phyloP scores from a whole-genome alignment of 768 basidiomycete genomes.

The Phylloporus sp. region DNA sequence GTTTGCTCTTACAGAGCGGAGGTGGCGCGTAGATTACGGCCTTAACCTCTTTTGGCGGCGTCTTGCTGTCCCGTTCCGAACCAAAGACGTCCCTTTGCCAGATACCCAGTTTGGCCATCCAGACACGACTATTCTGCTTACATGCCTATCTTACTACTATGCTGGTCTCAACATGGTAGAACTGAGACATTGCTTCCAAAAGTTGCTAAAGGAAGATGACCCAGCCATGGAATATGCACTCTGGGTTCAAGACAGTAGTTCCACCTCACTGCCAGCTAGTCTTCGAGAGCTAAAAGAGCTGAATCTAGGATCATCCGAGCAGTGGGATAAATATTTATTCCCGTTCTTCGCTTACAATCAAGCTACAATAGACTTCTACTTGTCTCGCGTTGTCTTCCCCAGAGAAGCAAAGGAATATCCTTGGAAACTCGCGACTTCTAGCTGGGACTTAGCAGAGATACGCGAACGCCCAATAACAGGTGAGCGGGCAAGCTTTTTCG shows the following conservation, averaged over 20 bases:
- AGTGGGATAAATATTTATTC: conserved; percentile 25
- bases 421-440: conserved; percentile 43
- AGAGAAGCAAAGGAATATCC: conserved; percentile 48
- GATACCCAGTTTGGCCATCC: conserved; percentile 52
- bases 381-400: conserved; percentile 46
- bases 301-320: conserved; percentile 40
- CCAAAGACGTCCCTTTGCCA: too few relatives aligned
- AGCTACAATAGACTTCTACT: conserved; percentile 44
- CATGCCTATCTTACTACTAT: conserved; percentile 40
- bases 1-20: conserved; percentile 34
- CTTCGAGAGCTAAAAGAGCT: conserved; percentile 37
- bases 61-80: conserved; percentile 49
- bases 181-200: conserved; percentile 33
- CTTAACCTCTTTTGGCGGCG: too few relatives aligned
- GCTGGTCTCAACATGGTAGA: conserved; percentile 38
- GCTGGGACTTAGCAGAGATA: conserved; percentile 28
- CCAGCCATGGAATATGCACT: too few relatives aligned
- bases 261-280: too few relatives aligned
- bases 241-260: too few relatives aligned
- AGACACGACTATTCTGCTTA: conserved; percentile 42
- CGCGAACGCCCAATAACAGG: background rate
- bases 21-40: conserved; percentile 51
- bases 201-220: background rate
- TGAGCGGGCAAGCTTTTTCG: background rate
- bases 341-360: conserved; percentile 38